Conservation (phyloP, 179 eudicot species). For the Beta corolliflora region DNA sequence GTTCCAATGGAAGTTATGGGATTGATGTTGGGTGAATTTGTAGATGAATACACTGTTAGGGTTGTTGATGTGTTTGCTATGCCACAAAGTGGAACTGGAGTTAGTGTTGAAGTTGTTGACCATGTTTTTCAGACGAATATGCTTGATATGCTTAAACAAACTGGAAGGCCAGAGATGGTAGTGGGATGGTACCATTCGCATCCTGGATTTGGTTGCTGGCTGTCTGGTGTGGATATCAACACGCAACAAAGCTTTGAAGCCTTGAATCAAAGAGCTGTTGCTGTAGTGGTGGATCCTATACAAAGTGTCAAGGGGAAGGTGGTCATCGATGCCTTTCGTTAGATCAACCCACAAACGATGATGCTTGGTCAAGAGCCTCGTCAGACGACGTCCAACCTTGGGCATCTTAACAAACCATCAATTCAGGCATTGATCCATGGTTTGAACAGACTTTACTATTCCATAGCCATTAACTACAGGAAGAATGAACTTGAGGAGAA, state of each 20-base stretch:
- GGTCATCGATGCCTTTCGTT: slow-evolving; percentile 92
- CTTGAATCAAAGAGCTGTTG: slow-evolving; percentile 86
- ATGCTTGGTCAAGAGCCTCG: slow-evolving; percentile 99
- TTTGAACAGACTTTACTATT: slow-evolving; percentile 87
- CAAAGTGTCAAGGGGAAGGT: slow-evolving; percentile 99
- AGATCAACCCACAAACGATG: slow-evolving; percentile 94
- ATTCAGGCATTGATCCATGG: slow-evolving; percentile 96
- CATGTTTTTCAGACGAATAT: slow-evolving; percentile 30
- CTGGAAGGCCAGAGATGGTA: slow-evolving; percentile 74
- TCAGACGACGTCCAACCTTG: slow-evolving; percentile 93
- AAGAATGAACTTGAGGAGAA: slow-evolving; percentile 98
- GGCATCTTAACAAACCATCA: slow-evolving; percentile 93
- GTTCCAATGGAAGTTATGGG: slow-evolving; percentile 99
- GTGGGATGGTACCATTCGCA: slow-evolving; percentile 67
- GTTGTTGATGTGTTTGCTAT: slow-evolving; percentile 96
- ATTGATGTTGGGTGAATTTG: slow-evolving; percentile 91
- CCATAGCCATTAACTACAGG: slow-evolving; percentile 92
- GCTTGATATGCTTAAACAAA: slow-evolving; percentile 15
- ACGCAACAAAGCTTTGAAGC: slow-evolving; percentile 99
- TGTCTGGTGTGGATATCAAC: slow-evolving; percentile 90
- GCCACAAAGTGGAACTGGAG: slow-evolving; percentile 99
- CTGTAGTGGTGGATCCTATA: slow-evolving; percentile 96
- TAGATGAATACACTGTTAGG: slow-evolving; percentile 92
- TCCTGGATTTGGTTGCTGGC: slow-evolving; percentile 97
- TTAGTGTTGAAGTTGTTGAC: slow-evolving; percentile 96